Conservation (phyloP, 116 monocot species). For the Thalassia testudinum region DNA sequence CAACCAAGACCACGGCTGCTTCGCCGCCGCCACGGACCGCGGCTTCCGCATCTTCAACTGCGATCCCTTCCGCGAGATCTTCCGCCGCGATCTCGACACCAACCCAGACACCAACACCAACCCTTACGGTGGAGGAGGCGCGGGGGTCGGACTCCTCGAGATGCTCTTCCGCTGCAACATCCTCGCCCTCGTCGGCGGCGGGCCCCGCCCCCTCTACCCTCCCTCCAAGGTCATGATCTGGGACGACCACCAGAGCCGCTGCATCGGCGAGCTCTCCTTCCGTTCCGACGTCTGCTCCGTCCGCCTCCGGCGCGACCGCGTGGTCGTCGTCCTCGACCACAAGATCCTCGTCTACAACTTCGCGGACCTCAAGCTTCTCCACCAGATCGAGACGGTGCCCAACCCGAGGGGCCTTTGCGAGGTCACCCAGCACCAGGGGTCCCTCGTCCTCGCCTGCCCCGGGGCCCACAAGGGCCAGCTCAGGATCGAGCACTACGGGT, state of each 20-base stretch:
- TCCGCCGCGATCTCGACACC: constrained; percentile 68
- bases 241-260: constrained; percentile 93
- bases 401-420: constrained; percentile 82
- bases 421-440: constrained; percentile 82
- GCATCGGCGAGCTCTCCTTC: constrained; percentile 94
- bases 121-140: background rate
- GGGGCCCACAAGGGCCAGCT: constrained; percentile 93
- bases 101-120: no score
- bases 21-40: constrained; percentile 59
- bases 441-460: constrained; percentile 76
- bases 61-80: constrained; percentile 94
- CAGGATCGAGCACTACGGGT: constrained; percentile 78
- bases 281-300: constrained; percentile 81
- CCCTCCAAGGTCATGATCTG: constrained; percentile 94
- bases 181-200: constrained; percentile 84
- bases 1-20: constrained; percentile 87
- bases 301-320: constrained; percentile 70
- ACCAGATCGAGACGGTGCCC: constrained; percentile 93
- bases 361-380: constrained; percentile 76
- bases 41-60: constrained; percentile 96
- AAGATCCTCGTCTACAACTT: constrained; percentile 90
- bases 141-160: constrained; percentile 61
- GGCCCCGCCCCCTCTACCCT: constrained; percentile 51
- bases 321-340: constrained; percentile 76
- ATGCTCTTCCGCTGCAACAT: constrained; percentile 98